A percentile compares a stretch with the other conserved stretches of the same genome.
These are phyloP conservation scores for Fraxinus pennsylvanica DNA, from an alignment of 257 asterid genomes.

Conservation along the genomic window DNA sequence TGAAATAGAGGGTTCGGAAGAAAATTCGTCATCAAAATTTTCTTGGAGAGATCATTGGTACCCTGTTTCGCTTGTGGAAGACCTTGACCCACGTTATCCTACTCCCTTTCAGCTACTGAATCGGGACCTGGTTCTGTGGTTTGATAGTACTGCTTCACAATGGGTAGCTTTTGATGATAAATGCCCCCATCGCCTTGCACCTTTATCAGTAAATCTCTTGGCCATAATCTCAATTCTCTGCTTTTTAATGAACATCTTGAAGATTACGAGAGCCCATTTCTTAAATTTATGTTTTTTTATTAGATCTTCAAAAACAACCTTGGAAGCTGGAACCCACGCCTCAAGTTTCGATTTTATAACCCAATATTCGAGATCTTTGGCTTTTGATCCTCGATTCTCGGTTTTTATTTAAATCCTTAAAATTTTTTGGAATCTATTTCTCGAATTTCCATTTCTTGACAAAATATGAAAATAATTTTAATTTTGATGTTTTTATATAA, in stretches of 20 bases:
- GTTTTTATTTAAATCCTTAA: not conserved
- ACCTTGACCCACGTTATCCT: constrained; percentile 75
- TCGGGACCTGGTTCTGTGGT: constrained; percentile 93
- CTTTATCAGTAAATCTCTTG: constrained; percentile 64
- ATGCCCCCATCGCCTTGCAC: constrained; percentile 98
- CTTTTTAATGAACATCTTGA: not conserved
- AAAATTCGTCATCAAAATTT: constrained; percentile 55
- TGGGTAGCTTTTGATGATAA: constrained; percentile 97
- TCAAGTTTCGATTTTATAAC: not conserved
- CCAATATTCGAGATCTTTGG: not conserved
- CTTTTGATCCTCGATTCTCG: not conserved
- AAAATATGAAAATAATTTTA: not conserved
- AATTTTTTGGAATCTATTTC: not conserved
- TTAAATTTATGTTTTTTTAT: not conserved
- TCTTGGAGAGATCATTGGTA: constrained; percentile 98
- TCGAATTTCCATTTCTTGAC: not conserved
- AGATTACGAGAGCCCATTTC: constrained; percentile 1
- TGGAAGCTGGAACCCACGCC: not conserved
- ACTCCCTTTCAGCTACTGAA: constrained; percentile 94
- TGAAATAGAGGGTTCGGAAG: constrained; percentile 44
- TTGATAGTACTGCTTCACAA: constrained; percentile 61
- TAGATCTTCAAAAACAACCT: not conserved
- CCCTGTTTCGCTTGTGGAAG: constrained; percentile 91
- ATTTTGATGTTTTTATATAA: constrained; percentile 13
- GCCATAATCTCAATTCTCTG: not conserved